phyloP scores from a whole-genome alignment of 306 rosid species.

The Cucumis hystrix region DNA sequence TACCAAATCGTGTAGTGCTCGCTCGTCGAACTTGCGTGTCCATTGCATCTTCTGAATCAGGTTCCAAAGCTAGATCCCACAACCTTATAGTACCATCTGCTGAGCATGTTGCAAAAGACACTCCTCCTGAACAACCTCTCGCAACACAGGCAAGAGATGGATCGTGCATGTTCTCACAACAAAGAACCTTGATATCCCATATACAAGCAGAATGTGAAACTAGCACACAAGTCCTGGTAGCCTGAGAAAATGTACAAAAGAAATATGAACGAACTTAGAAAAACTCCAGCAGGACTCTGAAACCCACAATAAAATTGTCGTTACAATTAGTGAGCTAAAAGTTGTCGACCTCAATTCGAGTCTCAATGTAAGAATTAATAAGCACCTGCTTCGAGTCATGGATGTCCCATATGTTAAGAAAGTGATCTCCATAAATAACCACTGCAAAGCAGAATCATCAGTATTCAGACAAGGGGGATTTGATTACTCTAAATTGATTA shows the following conservation, averaged over 20 bases:
- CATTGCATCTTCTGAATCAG: slow-evolving; percentile 22
- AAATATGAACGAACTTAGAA: slow-evolving; percentile 3
- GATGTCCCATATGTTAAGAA: slow-evolving; percentile 59
- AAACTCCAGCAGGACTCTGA: neutral
- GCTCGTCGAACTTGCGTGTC: slow-evolving; percentile 16
- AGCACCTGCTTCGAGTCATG: slow-evolving; percentile 58
- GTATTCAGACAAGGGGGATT: neutral
- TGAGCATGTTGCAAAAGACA: slow-evolving; percentile 77
- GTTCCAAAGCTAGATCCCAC: slow-evolving; percentile 69
- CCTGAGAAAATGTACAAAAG: slow-evolving; percentile 26
- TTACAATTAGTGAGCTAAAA: neutral
- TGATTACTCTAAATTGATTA: neutral
- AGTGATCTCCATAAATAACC: slow-evolving; percentile 55
- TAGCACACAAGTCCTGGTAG: slow-evolving; percentile 46
- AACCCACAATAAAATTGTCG: neutral
- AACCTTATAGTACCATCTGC: slow-evolving; percentile 64
- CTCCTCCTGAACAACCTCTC: slow-evolving; percentile 70
- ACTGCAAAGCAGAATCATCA: slow-evolving; percentile 28
- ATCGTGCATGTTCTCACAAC: slow-evolving; percentile 67
- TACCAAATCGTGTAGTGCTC: slow-evolving; percentile 44
- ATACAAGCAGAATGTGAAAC: slow-evolving; percentile 75
- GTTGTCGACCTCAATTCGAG: neutral
- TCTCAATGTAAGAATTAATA: slow-evolving; percentile 1
- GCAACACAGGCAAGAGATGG: slow-evolving; percentile 66
- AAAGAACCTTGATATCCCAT: slow-evolving; percentile 75